Evolutionary conservation across 345 rosid genomes (phyloP), one percentile per base, ranked within the genome.

Genomic region (Eucalyptus erythrocorys): DNA sequence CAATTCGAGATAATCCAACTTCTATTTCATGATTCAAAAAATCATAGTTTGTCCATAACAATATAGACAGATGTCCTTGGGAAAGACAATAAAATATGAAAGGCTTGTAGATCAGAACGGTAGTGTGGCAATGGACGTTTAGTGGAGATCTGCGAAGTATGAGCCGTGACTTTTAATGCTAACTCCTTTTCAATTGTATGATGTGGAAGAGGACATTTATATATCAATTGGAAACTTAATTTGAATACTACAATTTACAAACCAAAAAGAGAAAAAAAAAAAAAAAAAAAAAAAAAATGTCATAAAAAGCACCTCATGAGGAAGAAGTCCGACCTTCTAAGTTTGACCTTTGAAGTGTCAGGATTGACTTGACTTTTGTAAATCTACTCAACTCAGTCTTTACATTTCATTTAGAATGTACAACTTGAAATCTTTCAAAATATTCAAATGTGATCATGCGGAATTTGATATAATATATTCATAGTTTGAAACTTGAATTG

Each of bases 131-230:
- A 30, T 61, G 2, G 9, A 1, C 1, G 17, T 1, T 64, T 64
- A 64, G 2, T 64, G 71, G 19, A 61, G 71, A 30, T 61, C 17
- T 30, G 3, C 1, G 37, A 6, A 30, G 0, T 30, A 61, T 61
- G 2, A 61, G 37, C 34, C 71, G 2, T 2, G 14, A 61, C 1
- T 64, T 30, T 64, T 64, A 64, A n/a, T 7, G 37, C 0, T 64
- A 64, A 4, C 76, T 0, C 0, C 21, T 64, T 64, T n/a, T 64
- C 76, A 0, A 64, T 40, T n/a, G 0, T 4, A 64, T 14, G 76
- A 64, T 0, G 37, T 64, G 76, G 21, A 15, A 64, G 37, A 64
- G 1, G 40, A 64, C 21, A n/a, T 64, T n/a, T 14, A n/a, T 64
- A 0, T n/a, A n/a, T 64, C 76, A 13, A 61, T 6, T 61, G 71